phyloP scores from a whole-genome alignment of 768 basidiomycete genomes.

The Hysterangium stoloniferum region DNA sequence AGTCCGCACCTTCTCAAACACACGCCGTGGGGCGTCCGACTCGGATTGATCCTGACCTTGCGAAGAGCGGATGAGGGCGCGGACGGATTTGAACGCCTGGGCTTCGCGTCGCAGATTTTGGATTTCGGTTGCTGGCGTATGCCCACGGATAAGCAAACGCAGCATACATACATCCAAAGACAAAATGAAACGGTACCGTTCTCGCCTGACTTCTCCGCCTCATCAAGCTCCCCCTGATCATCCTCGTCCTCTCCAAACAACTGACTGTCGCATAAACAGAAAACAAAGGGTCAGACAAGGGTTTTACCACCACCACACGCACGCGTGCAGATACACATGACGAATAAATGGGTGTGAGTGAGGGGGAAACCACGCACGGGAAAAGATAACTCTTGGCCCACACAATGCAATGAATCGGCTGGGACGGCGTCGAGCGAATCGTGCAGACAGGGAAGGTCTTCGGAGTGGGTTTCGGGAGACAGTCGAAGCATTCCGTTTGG shows the following conservation, averaged over 20 bases:
- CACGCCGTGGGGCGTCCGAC: slow-evolving; percentile 65
- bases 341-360: too few species aligned
- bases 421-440: slow-evolving; percentile 92
- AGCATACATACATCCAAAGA: not conserved
- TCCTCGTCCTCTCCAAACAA: slow-evolving; percentile 88
- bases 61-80: slow-evolving; percentile 50
- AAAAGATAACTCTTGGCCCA: slow-evolving; percentile 98
- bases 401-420: slow-evolving; percentile 97
- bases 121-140: slow-evolving; percentile 72
- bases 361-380: too few species aligned
- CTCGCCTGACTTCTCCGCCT: slow-evolving; percentile 88
- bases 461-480: slow-evolving; percentile 85
- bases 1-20: slow-evolving; percentile 72
- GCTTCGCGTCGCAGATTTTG: slow-evolving; percentile 85
- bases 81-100: slow-evolving; percentile 76
- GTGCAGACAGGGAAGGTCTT: slow-evolving; percentile 98
- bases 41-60: slow-evolving; percentile 20
- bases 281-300: too few species aligned
- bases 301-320: too few species aligned
- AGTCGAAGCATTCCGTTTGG: slow-evolving; percentile 99
- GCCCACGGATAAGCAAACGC: not conserved
- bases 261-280: too few species aligned
- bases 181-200: slow-evolving; percentile 69
- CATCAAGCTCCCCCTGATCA: slow-evolving; percentile 82
- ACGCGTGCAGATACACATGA: too few species aligned